These are phyloP conservation scores for Ceraceosorus guamensis DNA, from an alignment of 1,284 basidiomycete species.

Conservation along the genomic window DNA sequence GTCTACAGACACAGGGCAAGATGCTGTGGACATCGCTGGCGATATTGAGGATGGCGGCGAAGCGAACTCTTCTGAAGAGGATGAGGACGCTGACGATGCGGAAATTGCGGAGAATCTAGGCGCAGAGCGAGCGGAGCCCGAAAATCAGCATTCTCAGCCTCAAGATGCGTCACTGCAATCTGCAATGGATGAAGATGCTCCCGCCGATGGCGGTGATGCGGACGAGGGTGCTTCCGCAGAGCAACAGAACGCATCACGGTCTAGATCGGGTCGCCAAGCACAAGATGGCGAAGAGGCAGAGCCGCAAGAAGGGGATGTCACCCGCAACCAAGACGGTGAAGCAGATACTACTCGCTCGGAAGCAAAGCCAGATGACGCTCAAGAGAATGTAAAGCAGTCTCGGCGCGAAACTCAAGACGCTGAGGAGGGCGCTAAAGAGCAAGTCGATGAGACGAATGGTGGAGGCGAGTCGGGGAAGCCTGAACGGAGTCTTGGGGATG, in stretches of 20 bases:
- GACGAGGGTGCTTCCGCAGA: slow-evolving; percentile 20
- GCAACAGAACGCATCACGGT: slow-evolving; percentile 24
- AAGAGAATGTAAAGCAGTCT: slow-evolving; percentile 9
- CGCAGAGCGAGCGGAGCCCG: not conserved
- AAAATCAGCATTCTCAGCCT: not conserved
- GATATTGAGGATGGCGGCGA: slow-evolving; percentile 47
- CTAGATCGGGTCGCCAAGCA: slow-evolving; percentile 18
- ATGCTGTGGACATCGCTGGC: slow-evolving; percentile 48
- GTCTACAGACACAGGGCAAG: slow-evolving; percentile 14
- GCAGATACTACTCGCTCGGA: not conserved
- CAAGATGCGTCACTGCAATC: not conserved
- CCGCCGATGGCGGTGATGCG: slow-evolving; percentile 19
- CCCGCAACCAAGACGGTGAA: too few species aligned
- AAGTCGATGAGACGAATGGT: too few species aligned
- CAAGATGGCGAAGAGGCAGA: too few species aligned
- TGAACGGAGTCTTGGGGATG: slow-evolving; percentile 75
- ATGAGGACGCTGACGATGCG: slow-evolving; percentile 52
- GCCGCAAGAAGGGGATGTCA: too few species aligned
- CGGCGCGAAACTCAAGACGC: not conserved
- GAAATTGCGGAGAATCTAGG: slow-evolving; percentile 49
- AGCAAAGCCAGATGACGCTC: not conserved
- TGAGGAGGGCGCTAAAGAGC: too few species aligned
- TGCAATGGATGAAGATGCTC: slow-evolving; percentile 5
- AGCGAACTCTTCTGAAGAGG: slow-evolving; percentile 14
- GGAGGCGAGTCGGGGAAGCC: slow-evolving; percentile 53